phyloP scores from a whole-genome alignment of 2,329 filamentous ascomycete genomes.

The Orbilia ellipsospora region DNA sequence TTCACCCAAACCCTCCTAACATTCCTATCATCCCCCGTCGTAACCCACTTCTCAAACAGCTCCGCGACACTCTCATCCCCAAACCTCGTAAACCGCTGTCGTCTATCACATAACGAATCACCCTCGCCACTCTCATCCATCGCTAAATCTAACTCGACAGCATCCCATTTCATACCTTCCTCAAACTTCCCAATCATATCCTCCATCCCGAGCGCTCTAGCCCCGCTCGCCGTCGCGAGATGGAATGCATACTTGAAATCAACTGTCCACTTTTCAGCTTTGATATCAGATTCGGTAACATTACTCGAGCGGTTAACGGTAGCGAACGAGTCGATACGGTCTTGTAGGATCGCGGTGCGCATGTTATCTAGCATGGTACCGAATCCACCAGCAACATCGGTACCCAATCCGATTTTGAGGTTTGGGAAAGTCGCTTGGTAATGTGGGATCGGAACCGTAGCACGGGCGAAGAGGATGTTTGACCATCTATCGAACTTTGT shows the following conservation, averaged over 20 bases:
- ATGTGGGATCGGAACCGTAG: constrained; percentile 56
- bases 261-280: constrained; percentile 49
- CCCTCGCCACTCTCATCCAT: constrained; percentile 18
- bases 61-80: constrained; percentile 45
- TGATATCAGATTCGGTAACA: not conserved
- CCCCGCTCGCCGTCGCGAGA: constrained; percentile 57
- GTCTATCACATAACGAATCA: constrained; percentile 23
- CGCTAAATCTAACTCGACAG: constrained; percentile 5
- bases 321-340: constrained; percentile 56
- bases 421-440: constrained; percentile 46
- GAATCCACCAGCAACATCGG: constrained; percentile 58
- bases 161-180: constrained; percentile 56
- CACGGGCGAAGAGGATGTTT: constrained; percentile 59
- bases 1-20: constrained; percentile 57
- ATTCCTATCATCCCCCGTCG: constrained; percentile 54
- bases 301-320: constrained; percentile 20
- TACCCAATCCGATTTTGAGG: constrained; percentile 57
- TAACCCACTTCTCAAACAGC: constrained; percentile 56
- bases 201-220: constrained; percentile 55
- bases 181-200: constrained; percentile 57
- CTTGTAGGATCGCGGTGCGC: constrained; percentile 57
- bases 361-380: constrained; percentile 56
- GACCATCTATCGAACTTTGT: constrained; percentile 48
- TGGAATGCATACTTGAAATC: constrained; percentile 57
- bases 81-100: constrained; percentile 40